Evolutionary conservation across 108 stramenopile species (phyloP), one percentile per base, ranked within the genome.

Genomic region (Aurantiochytrium sp.): DNA sequence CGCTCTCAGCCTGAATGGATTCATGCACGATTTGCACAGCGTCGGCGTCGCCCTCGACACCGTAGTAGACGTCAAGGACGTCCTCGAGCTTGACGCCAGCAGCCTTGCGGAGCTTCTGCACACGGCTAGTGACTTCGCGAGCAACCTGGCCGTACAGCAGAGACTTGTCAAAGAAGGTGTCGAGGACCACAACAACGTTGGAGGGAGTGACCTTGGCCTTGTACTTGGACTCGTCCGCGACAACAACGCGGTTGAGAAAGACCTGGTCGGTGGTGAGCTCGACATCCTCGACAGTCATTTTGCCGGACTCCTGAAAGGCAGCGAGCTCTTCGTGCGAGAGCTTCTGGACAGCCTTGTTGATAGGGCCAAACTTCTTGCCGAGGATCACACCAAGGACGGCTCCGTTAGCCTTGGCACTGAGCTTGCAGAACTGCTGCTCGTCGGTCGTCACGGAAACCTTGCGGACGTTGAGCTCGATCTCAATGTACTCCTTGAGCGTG

Each of bases 391-490:
- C 99, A 19, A 99, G 92, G 28, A 95, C 91, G 69, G 94, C 94
- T 73, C 97, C 96, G 90, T 98, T 95, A 0, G 97, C 96, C 60
- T 95, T 95, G 89, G 97, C 94, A 12, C 95, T 93, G 60, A 98
- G 90, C 19, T 95, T 97, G 64, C 98, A 98, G 96, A 96, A 98
- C 45, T 95, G 93, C 44, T 96, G 95, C 88, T 97, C 96, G 58
- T 97, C 93, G 58, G 95, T 94, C 76, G 95, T 95, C 4, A 96
- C 73, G 43, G 73, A 55, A 64, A 98, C 92, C 44, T 96, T 95
- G 98, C 98, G 98, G 0, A 96, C 95, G 93, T 99, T 99, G 87
- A 98, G 93, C 93, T 99, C 99, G 16, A 95, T 94, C 60, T 97
- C 83, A 88, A 99, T 97, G 93, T 99, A 99, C 59, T 92, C 90